These are phyloP conservation scores for Pleurotus eryngii DNA, from an alignment of 768 basidiomycete genomes.

Conservation along the genomic window DNA sequence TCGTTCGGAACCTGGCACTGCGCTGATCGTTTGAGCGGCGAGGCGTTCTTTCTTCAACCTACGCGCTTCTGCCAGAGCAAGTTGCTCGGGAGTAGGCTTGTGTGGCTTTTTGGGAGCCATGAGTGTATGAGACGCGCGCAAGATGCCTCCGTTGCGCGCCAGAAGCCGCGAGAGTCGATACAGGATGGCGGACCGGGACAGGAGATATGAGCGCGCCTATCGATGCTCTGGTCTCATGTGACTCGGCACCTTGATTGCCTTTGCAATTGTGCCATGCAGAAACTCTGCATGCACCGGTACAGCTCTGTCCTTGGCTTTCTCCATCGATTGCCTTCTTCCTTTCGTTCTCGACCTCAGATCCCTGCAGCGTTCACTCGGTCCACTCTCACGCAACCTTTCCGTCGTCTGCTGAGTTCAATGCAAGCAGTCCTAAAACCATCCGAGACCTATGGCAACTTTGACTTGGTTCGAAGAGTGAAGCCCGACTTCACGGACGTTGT, in stretches of 20 bases:
- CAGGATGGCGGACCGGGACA: not conserved
- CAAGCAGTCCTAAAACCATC: slow-evolving; percentile 27
- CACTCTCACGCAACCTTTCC: not conserved
- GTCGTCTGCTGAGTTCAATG: slow-evolving; percentile 10
- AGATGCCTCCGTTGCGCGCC: not conserved
- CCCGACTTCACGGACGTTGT: slow-evolving; percentile 77
- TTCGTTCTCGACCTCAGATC: not conserved
- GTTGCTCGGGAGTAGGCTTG: slow-evolving; percentile 48
- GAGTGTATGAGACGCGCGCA: not conserved
- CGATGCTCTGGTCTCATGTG: not conserved
- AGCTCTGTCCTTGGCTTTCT: not conserved
- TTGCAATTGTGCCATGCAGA: not conserved
- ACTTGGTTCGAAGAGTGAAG: slow-evolving; percentile 73
- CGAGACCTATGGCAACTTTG: slow-evolving; percentile 71
- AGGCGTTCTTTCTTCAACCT: slow-evolving; percentile 40
- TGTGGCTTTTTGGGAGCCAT: not conserved
- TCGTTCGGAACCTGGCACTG: slow-evolving; percentile 9
- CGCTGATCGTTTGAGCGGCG: slow-evolving; percentile 11
- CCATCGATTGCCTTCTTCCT: slow-evolving; percentile 6
- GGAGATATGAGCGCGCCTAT: not conserved
- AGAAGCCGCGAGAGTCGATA: not conserved
- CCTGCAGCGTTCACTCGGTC: not conserved
- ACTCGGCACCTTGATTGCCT: not conserved
- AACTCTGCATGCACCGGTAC: slow-evolving; percentile 5
- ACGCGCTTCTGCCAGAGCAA: slow-evolving; percentile 51